phyloP scores from a whole-genome alignment of 257 asterid genomes.

The Salvia rosmarinus region DNA sequence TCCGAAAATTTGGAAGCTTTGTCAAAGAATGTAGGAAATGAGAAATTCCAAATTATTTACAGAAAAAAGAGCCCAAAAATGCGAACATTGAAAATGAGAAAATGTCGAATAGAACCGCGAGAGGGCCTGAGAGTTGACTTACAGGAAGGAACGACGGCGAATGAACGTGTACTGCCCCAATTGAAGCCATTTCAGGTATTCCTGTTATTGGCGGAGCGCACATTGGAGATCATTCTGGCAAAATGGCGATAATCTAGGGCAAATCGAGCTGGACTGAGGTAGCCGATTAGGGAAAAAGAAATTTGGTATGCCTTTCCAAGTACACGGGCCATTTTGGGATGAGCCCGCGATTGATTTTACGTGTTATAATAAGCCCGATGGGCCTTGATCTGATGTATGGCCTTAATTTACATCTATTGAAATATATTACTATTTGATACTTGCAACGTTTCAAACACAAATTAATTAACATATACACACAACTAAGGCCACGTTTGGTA shows the following conservation, averaged over 20 bases:
- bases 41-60: not conserved
- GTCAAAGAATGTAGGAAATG: conserved; percentile 12
- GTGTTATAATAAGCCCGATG: not conserved
- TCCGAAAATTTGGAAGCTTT: conserved; percentile 42
- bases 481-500: too few relatives aligned
- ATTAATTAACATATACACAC: too few relatives aligned
- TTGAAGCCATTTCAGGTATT: conserved; percentile 51
- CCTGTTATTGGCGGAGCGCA: conserved; percentile 8
- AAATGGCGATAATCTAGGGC: conserved; percentile 35
- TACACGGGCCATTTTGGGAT: not conserved
- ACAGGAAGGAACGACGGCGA: conserved; percentile 46
- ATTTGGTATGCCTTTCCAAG: not conserved
- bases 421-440: too few relatives aligned
- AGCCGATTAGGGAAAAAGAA: not conserved
- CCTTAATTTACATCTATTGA: too few relatives aligned
- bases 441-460: too few relatives aligned
- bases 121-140: conserved; percentile 24
- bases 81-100: not conserved
- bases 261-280: conserved; percentile 26
- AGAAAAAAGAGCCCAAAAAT: not conserved
- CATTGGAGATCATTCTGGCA: conserved; percentile 35
- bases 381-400: not conserved
- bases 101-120: not conserved
- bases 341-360: not conserved
- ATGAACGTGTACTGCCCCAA: conserved; percentile 44